Evolutionary conservation across 768 basidiomycete genomes (phyloP), one percentile per base, ranked within the genome.

Genomic region (Clitopilus passeckerianus): DNA sequence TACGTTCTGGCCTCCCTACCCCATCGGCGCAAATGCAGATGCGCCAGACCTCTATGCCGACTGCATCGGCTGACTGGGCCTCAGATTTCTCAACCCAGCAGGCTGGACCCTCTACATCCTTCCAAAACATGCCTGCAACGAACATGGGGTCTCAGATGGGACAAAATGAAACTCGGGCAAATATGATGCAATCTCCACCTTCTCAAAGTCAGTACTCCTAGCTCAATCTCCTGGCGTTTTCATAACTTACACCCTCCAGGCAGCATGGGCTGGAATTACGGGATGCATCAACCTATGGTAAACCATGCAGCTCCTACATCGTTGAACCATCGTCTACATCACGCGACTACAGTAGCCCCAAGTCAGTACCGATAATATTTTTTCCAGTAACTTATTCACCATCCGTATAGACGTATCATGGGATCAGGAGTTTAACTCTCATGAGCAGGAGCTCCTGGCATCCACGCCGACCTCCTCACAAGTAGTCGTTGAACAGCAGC

Each of bases 341-440:
- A 50, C 4, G 46, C 12, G 18, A 50, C 46, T 50, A 12, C 46
- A 9, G 46, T 50, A 16, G 46, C 46, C 3, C 46, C 46, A 50
- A n/a, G 46, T 50, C 3, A 18, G 46, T 50, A 1, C 2, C 46
- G 18, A n/a, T 20, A 18, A 50, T 50, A 20, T 18, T 18, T 50
- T 9, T 16, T 22, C 9, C 46, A 12, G 46, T 16, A 20, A 3
- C 16, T 3, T 50, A 23, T 9, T 16, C 6, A 60, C 34, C 54
- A 8, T 54, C 8, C 1, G 44, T 37, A 30, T 59, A 83, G 80
- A 73, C 58, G 74, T 75, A 52, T 72, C 76, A 6, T 90, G 88
- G 89, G 86, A 90, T 60, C 79, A 77, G 57, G 87, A 83, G 63
- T 90, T 89, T 63, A 79, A 72, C 46, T 79, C 82, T 2, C 86